phyloP scores from a whole-genome alignment of 306 rosid species.

The Prunus persica region Prunus_persica_NCBIv2 NC_034013.1:167501-168000 shows the following conservation, averaged over 20 bases:
- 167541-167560: no score
- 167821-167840: slow-evolving; percentile 6
- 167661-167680: slow-evolving; percentile 95
- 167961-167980: not conserved
- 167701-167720: slow-evolving; percentile 82
- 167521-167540: no score
- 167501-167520: no score
- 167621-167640: slow-evolving; percentile 65
- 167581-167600: no score
- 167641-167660: slow-evolving; percentile 98
- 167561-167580: no score
- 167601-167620: no score
- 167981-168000: not conserved
- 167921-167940: slow-evolving; percentile 81
- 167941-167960: slow-evolving; percentile 35
- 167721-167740: slow-evolving; percentile 21
- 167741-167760: not conserved
- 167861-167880: slow-evolving; percentile 93
- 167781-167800: not conserved
- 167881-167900: slow-evolving; percentile 77
- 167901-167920: slow-evolving; percentile 75
- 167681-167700: slow-evolving; percentile 93
- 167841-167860: slow-evolving; percentile 59
- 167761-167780: not conserved
- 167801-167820: not conserved